phyloP scores from a whole-genome alignment of 2,329 filamentous ascomycete species.

The Verticillium longisporum region DNA sequence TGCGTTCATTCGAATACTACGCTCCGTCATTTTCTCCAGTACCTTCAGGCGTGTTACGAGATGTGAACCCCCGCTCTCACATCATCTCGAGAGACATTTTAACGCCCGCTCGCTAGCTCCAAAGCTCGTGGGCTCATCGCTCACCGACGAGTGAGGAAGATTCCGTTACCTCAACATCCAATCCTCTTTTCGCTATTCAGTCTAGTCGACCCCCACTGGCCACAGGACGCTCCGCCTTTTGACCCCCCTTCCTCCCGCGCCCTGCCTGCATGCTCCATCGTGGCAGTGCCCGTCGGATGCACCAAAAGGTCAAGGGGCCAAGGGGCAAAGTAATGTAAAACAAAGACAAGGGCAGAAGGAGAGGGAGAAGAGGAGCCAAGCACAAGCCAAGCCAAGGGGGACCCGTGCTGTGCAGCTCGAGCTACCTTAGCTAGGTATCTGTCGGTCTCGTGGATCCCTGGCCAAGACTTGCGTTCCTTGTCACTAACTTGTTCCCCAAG shows the following conservation, averaged over 20 bases:
- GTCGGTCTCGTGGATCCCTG: background rate
- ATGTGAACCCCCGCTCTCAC: background rate
- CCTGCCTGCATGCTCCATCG: background rate
- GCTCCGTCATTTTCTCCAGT: background rate
- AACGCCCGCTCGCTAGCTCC: background rate
- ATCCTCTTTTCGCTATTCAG: background rate
- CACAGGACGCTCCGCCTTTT: background rate
- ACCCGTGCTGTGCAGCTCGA: background rate
- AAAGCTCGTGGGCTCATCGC: background rate
- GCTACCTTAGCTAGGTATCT: background rate
- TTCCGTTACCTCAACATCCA: background rate
- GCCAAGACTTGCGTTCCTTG: slow-evolving; percentile 12
- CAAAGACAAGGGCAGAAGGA: background rate
- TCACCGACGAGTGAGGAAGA: background rate
- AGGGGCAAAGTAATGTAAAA: background rate
- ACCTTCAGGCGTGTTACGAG: background rate
- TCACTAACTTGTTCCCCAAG: slow-evolving; percentile 9
- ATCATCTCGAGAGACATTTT: background rate
- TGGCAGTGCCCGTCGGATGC: slow-evolving; percentile 2
- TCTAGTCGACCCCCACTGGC: background rate
- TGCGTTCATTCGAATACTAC: background rate
- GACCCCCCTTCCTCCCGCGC: background rate
- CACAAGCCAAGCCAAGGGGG: background rate
- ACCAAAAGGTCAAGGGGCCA: background rate
- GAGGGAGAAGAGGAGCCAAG: background rate